These are phyloP conservation scores for Septoria petroselini DNA, from an alignment of 2,329 filamentous ascomycete species.

Conservation along the genomic window DNA sequence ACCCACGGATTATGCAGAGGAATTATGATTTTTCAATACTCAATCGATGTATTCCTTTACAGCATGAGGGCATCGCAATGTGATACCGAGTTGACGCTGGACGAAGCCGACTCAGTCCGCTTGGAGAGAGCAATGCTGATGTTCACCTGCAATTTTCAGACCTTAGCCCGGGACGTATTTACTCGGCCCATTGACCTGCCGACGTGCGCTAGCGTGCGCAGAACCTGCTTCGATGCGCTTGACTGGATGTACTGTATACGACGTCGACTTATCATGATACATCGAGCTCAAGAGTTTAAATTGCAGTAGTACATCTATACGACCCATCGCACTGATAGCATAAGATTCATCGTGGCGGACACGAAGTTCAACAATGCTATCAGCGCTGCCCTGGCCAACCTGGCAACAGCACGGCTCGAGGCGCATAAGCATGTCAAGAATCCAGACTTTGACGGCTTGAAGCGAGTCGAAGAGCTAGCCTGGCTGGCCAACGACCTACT, in stretches of 20 bases:
- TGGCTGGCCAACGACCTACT: background rate
- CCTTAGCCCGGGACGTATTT: too few relatives aligned
- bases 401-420: background rate
- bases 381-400: background rate
- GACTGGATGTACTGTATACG: too few relatives aligned
- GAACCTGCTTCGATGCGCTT: background rate
- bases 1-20: background rate
- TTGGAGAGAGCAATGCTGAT: too few relatives aligned
- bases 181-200: conserved; percentile 1
- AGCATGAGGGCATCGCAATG: background rate
- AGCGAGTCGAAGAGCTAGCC: background rate
- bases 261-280: too few relatives aligned
- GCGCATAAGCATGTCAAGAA: background rate
- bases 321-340: too few relatives aligned
- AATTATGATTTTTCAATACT: background rate
- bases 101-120: background rate
- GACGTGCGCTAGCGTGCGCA: background rate
- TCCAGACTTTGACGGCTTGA: background rate
- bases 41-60: background rate
- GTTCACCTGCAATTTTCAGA: background rate
- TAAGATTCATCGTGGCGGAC: background rate
- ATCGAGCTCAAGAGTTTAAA: too few relatives aligned
- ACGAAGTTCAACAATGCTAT: background rate
- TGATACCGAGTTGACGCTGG: background rate
- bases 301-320: too few relatives aligned